Percentiles rank a stretch among this genome's conserved stretches.
Evolutionary conservation across 306 rosid species (phyloP).

Genomic region (Citrullus amarus): DNA sequence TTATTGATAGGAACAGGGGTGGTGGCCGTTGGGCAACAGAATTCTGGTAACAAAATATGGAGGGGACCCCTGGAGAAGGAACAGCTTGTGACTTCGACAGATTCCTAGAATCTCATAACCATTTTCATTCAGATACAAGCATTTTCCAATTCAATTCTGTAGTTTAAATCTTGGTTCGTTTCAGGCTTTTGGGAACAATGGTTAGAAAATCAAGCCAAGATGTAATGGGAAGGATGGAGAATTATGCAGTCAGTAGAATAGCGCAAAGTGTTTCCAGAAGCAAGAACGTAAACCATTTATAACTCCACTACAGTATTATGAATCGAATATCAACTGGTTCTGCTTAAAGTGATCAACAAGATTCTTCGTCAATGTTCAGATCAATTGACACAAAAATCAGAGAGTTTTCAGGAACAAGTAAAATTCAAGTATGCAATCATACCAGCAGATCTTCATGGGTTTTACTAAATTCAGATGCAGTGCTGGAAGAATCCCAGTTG

Average conservation of each 20-base stretch:
- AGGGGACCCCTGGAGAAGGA: not conserved
- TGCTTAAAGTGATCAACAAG: not conserved
- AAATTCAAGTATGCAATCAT: constrained; percentile 9
- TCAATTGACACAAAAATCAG: not conserved
- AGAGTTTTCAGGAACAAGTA: not conserved
- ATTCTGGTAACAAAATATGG: not conserved
- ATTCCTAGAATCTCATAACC: not conserved
- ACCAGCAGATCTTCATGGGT: constrained; percentile 97
- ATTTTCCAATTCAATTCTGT: not conserved
- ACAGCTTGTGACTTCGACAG: not conserved
- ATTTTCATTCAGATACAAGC: not conserved
- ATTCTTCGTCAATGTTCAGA: not conserved
- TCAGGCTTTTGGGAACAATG: not conserved
- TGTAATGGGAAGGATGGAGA: not conserved
- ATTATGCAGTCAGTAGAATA: not conserved
- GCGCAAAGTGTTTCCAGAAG: not conserved
- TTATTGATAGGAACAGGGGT: not conserved
- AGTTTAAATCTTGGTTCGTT: not conserved
- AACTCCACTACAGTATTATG: not conserved
- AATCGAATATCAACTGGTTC: not conserved
- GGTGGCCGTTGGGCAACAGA: not conserved
- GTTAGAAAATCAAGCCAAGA: not conserved
- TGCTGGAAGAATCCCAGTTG: constrained; percentile 74
- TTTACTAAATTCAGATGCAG: constrained; percentile 70
- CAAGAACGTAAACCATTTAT: not conserved